Evolutionary conservation across 2,329 filamentous ascomycete genomes (phyloP).

Genomic region (Arthrobotrys sinensis): DNA sequence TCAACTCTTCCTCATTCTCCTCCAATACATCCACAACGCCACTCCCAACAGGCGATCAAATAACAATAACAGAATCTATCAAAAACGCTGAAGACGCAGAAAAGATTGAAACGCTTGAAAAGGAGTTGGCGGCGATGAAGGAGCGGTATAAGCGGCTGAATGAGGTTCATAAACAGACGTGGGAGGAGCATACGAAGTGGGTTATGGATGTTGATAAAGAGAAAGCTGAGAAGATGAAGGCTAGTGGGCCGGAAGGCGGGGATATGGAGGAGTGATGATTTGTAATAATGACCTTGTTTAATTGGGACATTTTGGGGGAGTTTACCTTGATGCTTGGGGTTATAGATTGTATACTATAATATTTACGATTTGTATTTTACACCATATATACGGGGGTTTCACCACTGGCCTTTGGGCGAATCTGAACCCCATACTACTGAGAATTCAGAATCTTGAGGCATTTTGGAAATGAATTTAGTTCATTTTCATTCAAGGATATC

Average conservation of each 20-base stretch:
- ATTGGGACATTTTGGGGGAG: conserved; percentile 10
- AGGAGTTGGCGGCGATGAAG: conserved; percentile 63
- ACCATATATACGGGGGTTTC: neutral
- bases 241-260: conserved; percentile 8
- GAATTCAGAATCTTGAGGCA: neutral
- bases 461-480: neutral
- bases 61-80: conserved; percentile 34
- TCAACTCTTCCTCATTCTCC: conserved; percentile 31
- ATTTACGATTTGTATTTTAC: conserved; percentile 13
- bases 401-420: no score
- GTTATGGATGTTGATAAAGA: conserved; percentile 61
- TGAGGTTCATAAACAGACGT: conserved; percentile 63
- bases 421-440: no score
- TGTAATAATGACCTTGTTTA: conserved; percentile 7
- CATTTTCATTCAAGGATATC: neutral
- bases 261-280: conserved; percentile 35
- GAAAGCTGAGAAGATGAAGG: conserved; percentile 54
- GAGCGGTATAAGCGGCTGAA: conserved; percentile 63
- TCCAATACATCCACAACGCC: neutral
- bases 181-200: conserved; percentile 62
- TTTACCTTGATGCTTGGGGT: conserved; percentile 8
- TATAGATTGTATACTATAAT: conserved; percentile 54
- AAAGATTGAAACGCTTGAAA: conserved; percentile 62
- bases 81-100: conserved; percentile 60
- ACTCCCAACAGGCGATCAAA: conserved; percentile 15